A percentile compares a stretch with the other conserved stretches of the same genome.
phyloP scores from a whole-genome alignment of 805 yeast species.

The Pichia heedii region DNA sequence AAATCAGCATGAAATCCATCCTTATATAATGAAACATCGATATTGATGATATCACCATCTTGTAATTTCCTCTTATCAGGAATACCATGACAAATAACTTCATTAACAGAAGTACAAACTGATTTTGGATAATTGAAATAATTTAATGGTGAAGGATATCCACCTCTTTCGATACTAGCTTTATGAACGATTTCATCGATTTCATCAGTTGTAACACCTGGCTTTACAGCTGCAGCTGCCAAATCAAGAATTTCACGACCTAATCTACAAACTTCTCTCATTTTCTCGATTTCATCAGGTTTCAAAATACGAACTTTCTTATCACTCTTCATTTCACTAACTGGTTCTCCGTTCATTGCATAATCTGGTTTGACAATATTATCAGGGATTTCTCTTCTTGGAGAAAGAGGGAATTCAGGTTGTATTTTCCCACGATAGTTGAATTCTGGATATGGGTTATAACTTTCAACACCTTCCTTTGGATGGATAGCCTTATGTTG shows the following conservation, averaged over 20 bases:
- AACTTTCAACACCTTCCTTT: constrained; percentile 48
- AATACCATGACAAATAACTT: constrained; percentile 93
- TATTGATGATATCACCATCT: constrained; percentile 91
- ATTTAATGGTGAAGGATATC: constrained; percentile 92
- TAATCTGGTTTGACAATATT: constrained; percentile 74
- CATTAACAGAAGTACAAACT: constrained; percentile 89
- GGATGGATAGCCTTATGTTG: constrained; percentile 70
- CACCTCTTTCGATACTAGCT: constrained; percentile 80
- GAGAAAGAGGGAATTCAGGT: constrained; percentile 75
- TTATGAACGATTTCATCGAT: constrained; percentile 79
- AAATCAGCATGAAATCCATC: constrained; percentile 90
- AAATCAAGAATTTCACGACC: constrained; percentile 87
- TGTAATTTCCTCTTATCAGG: constrained; percentile 82
- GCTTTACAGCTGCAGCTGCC: constrained; percentile 74
- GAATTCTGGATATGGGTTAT: constrained; percentile 82
- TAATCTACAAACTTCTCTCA: constrained; percentile 63
- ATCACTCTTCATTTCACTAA: constrained; percentile 65
- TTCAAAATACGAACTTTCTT: constrained; percentile 54
- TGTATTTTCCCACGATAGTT: constrained; percentile 65
- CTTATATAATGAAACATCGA: constrained; percentile 79
- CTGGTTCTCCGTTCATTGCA: constrained; percentile 71
- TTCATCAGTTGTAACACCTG: constrained; percentile 92
- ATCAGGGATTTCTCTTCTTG: constrained; percentile 63
- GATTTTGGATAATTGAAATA: constrained; percentile 91
- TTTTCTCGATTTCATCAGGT: constrained; percentile 62